Evolutionary conservation across 441 rosid genomes (phyloP).

Genomic region (Populus trichocarpa): DNA sequence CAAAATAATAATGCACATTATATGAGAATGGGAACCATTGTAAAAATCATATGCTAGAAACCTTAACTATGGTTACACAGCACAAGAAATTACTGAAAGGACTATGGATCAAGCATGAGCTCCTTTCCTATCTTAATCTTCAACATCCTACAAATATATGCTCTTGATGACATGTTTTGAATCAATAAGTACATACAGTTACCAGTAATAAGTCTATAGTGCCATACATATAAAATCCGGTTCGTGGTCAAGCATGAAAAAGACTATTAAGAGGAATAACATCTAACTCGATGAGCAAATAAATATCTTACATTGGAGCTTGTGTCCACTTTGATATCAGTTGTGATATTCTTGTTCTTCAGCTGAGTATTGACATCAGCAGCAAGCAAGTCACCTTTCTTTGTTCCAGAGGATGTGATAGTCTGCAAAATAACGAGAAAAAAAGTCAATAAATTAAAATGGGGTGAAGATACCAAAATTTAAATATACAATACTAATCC

Average conservation of each 20-base stretch:
- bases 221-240: background rate
- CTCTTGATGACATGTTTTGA: background rate
- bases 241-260: background rate
- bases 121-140: background rate
- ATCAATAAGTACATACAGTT: background rate
- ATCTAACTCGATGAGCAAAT: too few species aligned
- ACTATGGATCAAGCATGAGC: background rate
- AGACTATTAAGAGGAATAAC: background rate
- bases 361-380: slow-evolving; percentile 70
- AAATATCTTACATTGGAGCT: slow-evolving; percentile 68
- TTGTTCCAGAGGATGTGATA: slow-evolving; percentile 50
- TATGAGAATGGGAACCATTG: background rate
- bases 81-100: background rate
- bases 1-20: background rate
- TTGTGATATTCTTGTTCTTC: slow-evolving; percentile 77
- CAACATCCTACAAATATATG: background rate
- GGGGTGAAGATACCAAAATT: background rate
- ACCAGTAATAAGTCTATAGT: background rate
- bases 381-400: slow-evolving; percentile 56
- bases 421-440: slow-evolving; percentile 32
- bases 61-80: background rate
- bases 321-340: slow-evolving; percentile 90
- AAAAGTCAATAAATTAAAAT: background rate
- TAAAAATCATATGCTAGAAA: background rate
- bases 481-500: background rate